Conservation (phyloP, 176 grass and related monocot genomes). For the Paspalum vaginatum region DNA sequence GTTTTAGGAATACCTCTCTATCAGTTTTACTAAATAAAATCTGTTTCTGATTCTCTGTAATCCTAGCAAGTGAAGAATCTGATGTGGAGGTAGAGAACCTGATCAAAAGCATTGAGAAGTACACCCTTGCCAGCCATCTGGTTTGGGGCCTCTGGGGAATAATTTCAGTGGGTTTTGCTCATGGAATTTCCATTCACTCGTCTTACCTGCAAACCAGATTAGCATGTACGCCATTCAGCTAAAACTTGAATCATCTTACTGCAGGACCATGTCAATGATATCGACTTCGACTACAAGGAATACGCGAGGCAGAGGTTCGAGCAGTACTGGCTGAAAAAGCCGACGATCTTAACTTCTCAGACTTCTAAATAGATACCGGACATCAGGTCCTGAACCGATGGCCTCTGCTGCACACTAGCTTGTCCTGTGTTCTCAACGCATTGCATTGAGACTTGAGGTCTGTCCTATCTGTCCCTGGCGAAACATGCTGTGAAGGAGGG, state of each 20-base stretch:
- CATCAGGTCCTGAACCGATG: conserved; percentile 12
- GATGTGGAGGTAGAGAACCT: conserved; percentile 59
- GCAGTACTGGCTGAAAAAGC: conserved; percentile 79
- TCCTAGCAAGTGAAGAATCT: conserved; percentile 67
- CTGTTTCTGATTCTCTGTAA: neutral
- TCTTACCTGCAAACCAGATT: neutral
- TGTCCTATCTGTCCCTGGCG: neutral
- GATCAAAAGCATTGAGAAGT: conserved; percentile 76
- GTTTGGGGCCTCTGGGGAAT: conserved; percentile 94
- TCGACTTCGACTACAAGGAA: conserved; percentile 91
- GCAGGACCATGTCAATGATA: conserved; percentile 88
- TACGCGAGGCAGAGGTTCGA: conserved; percentile 91
- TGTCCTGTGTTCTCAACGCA: conserved; percentile 17
- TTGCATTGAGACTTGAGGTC: neutral
- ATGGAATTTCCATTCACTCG: neutral
- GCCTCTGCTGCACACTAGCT: conserved; percentile 11
- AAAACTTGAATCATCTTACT: conserved; percentile 5
- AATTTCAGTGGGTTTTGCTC: conserved; percentile 69
- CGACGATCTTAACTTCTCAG: conserved; percentile 19
- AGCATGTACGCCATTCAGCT: neutral
- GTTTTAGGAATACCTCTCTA: neutral
- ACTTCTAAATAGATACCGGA: conserved; percentile 8
- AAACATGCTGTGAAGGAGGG: neutral
- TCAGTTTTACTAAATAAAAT: neutral
- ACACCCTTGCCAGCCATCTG: conserved; percentile 80